Base-by-base conservation (phyloP, 495 filamentous ascomycete genomes). In the Clavariopsis aquatica region DNA sequence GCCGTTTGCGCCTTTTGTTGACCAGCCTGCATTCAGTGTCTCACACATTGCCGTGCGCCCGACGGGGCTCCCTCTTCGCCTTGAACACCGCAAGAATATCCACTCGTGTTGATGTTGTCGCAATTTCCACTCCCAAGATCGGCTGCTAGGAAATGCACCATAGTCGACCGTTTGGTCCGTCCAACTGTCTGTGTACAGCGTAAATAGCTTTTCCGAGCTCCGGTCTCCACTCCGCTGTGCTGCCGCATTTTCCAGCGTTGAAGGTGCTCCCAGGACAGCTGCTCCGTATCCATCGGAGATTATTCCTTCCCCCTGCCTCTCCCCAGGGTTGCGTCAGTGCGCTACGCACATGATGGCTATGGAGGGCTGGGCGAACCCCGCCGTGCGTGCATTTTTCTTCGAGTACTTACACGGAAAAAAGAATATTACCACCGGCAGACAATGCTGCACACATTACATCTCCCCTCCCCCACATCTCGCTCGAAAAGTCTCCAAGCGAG, bases 281-380 rank as follows among this genome's bases (percentile, higher is more conserved):
- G 47, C 20, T 51, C 20, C 47, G 47, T 24, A 51, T 51, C 47
- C 19, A 28, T 51, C 47, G 47, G 47, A 51, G 47, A 51, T 51
- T 51, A 51, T 24, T 51, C 19, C n/a, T n/a, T n/a, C n/a, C n/a
- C n/a, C n/a, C n/a, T n/a, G 12, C 47, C 22, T 17, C 47, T 51
- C 47, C 15, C 22, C 22, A 4, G 19, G 15, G n/a, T 4, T 24
- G 4, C 20, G 1, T 24, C 8, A 51, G 8, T 24, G 47, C 47
- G 47, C 22, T 24, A 12, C 47, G 22, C 26, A 51, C 47, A 51
- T 51, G 47, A 51, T 17, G 38, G 38, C 3, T 43, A 34, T 22
- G 10, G 47, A 22, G 5, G 26, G 26, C 22, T 51, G 47, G 7
- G 47, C 47, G 15, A 43, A 43, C 47, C 47, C 47, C 47, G 26